Base-by-base conservation (phyloP, 805 yeast genomes). In the Cyberlindnera suaveolens region DNA sequence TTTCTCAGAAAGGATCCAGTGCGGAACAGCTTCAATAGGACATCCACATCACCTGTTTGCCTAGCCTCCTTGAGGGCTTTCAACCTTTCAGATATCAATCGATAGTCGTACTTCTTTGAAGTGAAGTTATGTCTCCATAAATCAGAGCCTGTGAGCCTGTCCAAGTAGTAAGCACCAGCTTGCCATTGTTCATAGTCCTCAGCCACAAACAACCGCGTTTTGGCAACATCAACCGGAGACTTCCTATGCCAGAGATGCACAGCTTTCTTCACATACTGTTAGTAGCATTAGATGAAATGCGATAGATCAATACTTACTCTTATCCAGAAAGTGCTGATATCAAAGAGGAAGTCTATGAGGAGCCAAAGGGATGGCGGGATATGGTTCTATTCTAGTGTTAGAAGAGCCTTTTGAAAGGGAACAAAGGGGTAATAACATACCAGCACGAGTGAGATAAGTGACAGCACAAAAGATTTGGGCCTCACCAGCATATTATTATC, bases 71-170 rank as follows among this genome's bases (percentile, higher is more conserved):
- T 67, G 38, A 93, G 62, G 20, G 73, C 70, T 41, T 79, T 74
- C 48, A 83, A 69, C 43, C 96, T 72, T 43, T 85, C 89, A 34
- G 85, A 75, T 3, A 93, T 86, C 33, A 95, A 71, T 31, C 80
- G 70, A 61, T 87, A 93, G 62, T 91, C 98, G 57, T 89, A 91
- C 53, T 83, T 79, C 46, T 74, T 74, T 31, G 91, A 82, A 27
- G 82, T 78, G 51, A 90, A 88, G 58, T 89, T 87, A 49, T 87
- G 85, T 45, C 96, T 71, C 95, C 95, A 78, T 17, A 74, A 53
- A 48, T 77, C 77, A 16, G 75, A 72, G 6, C 80, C 80, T 1
- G 77, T 69, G 10, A 74, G 59, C 34, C 66, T 66, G 47, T 78
- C 84, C 1, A 78, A 67, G 38, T 67, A 61, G 6, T 62, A 58